Conservation (phyloP, 2,329 filamentous ascomycete species). For the Penicillium sp. region DNA sequence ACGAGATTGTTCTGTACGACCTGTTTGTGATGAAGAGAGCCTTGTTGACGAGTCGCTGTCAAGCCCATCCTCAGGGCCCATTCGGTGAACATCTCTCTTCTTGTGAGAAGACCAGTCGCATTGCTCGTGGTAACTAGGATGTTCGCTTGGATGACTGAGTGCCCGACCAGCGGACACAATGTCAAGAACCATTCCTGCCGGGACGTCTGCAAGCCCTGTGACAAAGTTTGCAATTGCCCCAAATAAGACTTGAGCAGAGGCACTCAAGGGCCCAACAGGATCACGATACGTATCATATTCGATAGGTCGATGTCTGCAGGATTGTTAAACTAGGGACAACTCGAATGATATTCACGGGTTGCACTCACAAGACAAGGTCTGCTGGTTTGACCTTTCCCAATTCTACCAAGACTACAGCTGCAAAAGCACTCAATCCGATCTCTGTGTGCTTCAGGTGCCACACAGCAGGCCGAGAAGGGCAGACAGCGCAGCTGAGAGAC, state of each 20-base stretch:
- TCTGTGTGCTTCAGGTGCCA: constrained; percentile 68
- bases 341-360: too few species aligned
- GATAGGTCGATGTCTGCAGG: constrained; percentile 44
- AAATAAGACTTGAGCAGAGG: constrained; percentile 69
- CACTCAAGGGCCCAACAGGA: constrained; percentile 72
- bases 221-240: constrained; percentile 75
- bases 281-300: constrained; percentile 76
- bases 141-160: constrained; percentile 49
- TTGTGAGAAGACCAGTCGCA: neutral
- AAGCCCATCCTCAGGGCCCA: constrained; percentile 1
- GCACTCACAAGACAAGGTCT: constrained; percentile 64
- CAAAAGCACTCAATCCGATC: constrained; percentile 64
- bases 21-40: neutral
- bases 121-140: constrained; percentile 38
- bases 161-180: constrained; percentile 49
- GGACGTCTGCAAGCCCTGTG: constrained; percentile 73
- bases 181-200: constrained; percentile 44
- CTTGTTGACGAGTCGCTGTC: constrained; percentile 5
- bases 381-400: constrained; percentile 60
- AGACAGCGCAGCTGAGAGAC: constrained; percentile 62
- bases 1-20: too few species aligned
- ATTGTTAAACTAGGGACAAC: constrained; percentile 7
- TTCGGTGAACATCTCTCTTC: constrained; percentile 3
- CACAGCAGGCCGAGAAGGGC: constrained; percentile 62
- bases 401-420: constrained; percentile 62